Base-by-base conservation (phyloP, 768 basidiomycete genomes). In the Sistotremastrum niveocremeum region DNA sequence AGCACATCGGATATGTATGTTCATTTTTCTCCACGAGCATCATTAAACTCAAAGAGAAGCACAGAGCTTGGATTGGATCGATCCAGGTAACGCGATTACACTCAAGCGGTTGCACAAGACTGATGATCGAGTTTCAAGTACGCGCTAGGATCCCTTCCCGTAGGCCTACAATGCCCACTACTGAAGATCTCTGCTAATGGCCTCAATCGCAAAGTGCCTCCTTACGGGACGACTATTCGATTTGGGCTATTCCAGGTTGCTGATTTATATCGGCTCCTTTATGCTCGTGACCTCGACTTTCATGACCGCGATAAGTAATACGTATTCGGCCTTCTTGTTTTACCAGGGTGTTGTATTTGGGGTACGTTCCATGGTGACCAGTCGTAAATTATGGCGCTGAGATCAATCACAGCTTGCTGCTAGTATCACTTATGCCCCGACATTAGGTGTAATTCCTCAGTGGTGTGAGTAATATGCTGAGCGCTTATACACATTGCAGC, bases 281-380 rank as follows among this genome's bases (percentile, higher is more conserved):
- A 32, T 52, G 9, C 43, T 54, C 9, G 48, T 57, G 1, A 12
- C 46, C 28, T 34, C 46, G 35, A 48, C 46, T 8, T 58, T 61
- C 41, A 49, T 61, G 9, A 52, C 54, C n/a, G 59, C 59, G 3
- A 50, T 60, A 46, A 60, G 59, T 39, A 56, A 41, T 33, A 46
- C 49, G 35, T 61, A 54, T 44, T 57, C 54, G 57, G 59, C 59
- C 30, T 55, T 58, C 31, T 46, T 61, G 34, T 48, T 61, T 8
- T 53, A 51, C 38, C 59, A 61, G 43, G 59, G 59, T 1, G 45
- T 61, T 5, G 50, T 51, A 3, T 45, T 56, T 12, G 59, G 59
- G 5, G 57, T 60, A 12, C 47, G 57, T 37, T 48, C 8, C 28
- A 4, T 32, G 7, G 1, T 31, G 30, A 20, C 6, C 12, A 6